phyloP scores from a whole-genome alignment of 2,329 filamentous ascomycete species.

The Scedosporium minutisporum region DNA sequence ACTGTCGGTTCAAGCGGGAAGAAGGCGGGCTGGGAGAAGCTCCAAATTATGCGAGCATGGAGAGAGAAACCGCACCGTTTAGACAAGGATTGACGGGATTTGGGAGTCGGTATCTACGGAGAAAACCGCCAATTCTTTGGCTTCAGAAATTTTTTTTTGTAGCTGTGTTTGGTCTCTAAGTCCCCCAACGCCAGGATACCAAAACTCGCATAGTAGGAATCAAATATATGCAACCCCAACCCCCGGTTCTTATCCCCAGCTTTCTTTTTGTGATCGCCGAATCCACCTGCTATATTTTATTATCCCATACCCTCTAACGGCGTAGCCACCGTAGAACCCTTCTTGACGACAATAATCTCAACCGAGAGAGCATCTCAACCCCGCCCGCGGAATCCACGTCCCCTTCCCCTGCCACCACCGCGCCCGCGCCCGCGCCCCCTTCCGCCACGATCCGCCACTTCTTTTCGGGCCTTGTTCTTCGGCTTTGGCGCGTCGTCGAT shows the following conservation, averaged over 20 bases:
- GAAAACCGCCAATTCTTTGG: background rate
- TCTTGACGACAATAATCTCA: background rate
- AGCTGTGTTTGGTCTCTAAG: background rate
- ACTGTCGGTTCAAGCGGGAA: constrained; percentile 76
- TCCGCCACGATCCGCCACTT: constrained; percentile 52
- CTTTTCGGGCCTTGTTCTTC: constrained; percentile 99
- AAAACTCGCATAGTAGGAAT: constrained; percentile 1
- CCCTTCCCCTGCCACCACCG: constrained; percentile 44
- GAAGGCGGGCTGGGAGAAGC: constrained; percentile 86
- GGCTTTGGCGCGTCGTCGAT: constrained; percentile 97
- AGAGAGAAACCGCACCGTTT: constrained; percentile 21
- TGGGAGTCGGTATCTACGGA: too few relatives aligned
- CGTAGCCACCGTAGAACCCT: background rate
- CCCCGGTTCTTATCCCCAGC: constrained; percentile 3
- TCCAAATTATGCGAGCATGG: constrained; percentile 85
- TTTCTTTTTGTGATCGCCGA: constrained; percentile 13
- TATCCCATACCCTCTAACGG: background rate
- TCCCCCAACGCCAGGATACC: constrained; percentile 8
- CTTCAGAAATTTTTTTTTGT: background rate
- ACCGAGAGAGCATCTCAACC: constrained; percentile 12
- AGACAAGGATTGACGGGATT: background rate
- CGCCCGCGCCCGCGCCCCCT: constrained; percentile 46
- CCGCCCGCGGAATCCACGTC: constrained; percentile 33
- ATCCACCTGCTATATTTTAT: constrained; percentile 3
- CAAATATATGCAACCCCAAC: background rate